These are phyloP conservation scores for Zizania latifolia DNA, from an alignment of 176 grass and related monocot species.

Conservation along the genomic window DNA sequence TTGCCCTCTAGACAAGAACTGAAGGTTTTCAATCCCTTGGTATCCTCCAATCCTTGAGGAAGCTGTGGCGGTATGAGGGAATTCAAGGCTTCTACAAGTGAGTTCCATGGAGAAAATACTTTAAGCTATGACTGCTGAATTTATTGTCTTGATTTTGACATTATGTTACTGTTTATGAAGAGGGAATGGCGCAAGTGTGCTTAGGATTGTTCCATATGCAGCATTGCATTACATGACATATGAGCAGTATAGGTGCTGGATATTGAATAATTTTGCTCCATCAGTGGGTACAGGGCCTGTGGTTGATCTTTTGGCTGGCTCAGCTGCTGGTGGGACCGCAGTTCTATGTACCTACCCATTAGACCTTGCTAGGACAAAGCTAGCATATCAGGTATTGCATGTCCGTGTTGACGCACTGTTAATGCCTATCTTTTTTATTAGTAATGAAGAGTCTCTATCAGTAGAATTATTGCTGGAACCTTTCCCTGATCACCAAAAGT, in stretches of 20 bases:
- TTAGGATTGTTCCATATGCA: conserved; percentile 92
- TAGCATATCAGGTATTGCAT: conserved; percentile 84
- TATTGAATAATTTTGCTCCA: conserved; percentile 71
- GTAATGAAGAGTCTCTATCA: not conserved
- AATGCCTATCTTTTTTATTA: not conserved
- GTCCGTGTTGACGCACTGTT: not conserved
- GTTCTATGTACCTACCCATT: conserved; percentile 95
- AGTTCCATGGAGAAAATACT: not conserved
- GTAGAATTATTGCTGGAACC: not conserved
- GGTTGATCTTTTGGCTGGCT: conserved; percentile 93
- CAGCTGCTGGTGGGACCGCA: conserved; percentile 86
- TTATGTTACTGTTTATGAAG: conserved; percentile 30
- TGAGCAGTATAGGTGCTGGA: conserved; percentile 78
- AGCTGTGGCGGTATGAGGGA: conserved; percentile 69
- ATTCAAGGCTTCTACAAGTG: conserved; percentile 89
- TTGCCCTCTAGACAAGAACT: conserved; percentile 66
- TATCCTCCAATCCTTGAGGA: conserved; percentile 63
- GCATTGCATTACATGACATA: conserved; percentile 97
- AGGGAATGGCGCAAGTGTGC: conserved; percentile 90
- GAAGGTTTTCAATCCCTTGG: conserved; percentile 82
- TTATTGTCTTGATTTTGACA: not conserved
- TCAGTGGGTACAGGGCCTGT: conserved; percentile 67
- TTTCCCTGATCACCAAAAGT: not conserved
- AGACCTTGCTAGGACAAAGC: conserved; percentile 86
- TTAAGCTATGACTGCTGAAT: not conserved